These are phyloP conservation scores for Huiozyma sinensis DNA, from an alignment of 805 yeast genomes.

Conservation along the genomic window DNA sequence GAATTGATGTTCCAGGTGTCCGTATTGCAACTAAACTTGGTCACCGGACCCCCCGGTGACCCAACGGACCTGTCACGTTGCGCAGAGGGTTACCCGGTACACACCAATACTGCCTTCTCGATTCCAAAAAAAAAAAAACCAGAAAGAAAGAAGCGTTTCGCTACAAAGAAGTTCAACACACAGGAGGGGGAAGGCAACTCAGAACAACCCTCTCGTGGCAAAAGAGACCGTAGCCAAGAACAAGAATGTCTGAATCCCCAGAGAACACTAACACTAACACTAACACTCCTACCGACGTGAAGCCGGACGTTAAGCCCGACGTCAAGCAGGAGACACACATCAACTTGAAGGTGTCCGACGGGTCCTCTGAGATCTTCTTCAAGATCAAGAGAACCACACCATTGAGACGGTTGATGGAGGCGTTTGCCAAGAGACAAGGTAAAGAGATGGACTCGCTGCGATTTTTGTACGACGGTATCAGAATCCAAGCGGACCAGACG, in stretches of 20 bases:
- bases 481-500: slow-evolving; percentile 79
- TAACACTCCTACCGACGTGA: slow-evolving; percentile 16
- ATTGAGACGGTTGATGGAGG: slow-evolving; percentile 89
- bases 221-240: neutral
- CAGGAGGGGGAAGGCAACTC: too few relatives aligned
- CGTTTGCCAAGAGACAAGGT: slow-evolving; percentile 96
- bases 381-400: slow-evolving; percentile 90
- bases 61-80: too few relatives aligned
- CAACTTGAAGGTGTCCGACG: slow-evolving; percentile 89
- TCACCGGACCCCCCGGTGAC: too few relatives aligned
- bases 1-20: too few relatives aligned
- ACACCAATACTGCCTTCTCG: too few relatives aligned
- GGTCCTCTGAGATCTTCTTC: slow-evolving; percentile 87
- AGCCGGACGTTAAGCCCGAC: slow-evolving; percentile 37
- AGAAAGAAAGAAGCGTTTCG: too few relatives aligned
- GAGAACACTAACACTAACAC: slow-evolving; percentile 2
- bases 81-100: too few relatives aligned
- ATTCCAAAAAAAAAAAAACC: too few relatives aligned
- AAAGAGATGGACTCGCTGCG: slow-evolving; percentile 73
- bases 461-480: slow-evolving; percentile 87
- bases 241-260: slow-evolving; percentile 20
- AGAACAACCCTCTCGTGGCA: too few relatives aligned
- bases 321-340: slow-evolving; percentile 70
- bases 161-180: too few relatives aligned
- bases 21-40: too few relatives aligned